Evolutionary conservation across 1,139 yeast genomes (phyloP).

Genomic region (Yamadazyma jaroonii): DNA sequence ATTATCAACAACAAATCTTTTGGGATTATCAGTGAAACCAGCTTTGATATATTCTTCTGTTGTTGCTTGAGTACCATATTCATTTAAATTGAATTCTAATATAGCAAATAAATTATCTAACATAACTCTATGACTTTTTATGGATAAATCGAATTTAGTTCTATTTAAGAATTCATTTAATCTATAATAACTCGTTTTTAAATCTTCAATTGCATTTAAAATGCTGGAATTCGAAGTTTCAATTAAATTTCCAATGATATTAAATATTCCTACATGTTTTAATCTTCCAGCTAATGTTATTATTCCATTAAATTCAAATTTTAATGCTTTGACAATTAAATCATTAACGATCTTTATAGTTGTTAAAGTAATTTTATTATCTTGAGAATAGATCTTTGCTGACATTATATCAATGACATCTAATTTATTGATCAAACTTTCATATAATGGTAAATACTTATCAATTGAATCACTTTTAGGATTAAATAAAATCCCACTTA

Average conservation of each 20-base stretch:
- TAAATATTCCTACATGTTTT: conserved; percentile 44
- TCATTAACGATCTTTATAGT: conserved; percentile 49
- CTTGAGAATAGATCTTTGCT: conserved; percentile 40
- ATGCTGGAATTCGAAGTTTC: conserved; percentile 39
- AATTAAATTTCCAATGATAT: conserved; percentile 37
- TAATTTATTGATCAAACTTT: conserved; percentile 40
- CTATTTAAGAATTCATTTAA: conserved; percentile 37
- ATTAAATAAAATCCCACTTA: conserved; percentile 45
- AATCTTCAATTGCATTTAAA: conserved; percentile 29
- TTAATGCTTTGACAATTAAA: conserved; percentile 41
- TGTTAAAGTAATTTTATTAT: conserved; percentile 42
- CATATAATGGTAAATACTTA: conserved; percentile 38
- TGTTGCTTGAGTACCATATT: conserved; percentile 45
- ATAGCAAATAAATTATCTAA: conserved; percentile 39
- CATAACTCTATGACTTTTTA: conserved; percentile 42
- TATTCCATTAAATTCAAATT: conserved; percentile 37
- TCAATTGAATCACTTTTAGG: conserved; percentile 32
- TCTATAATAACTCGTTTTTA: conserved; percentile 36
- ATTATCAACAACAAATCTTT: conserved; percentile 39
- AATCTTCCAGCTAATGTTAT: conserved; percentile 44
- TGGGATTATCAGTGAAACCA: conserved; percentile 47
- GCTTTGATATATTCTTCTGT: conserved; percentile 45
- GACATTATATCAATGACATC: conserved; percentile 44
- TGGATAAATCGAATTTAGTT: conserved; percentile 38
- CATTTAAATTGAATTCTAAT: conserved; percentile 43